A percentile compares a stretch with the other conserved stretches of the same genome.
Evolutionary conservation across 345 rosid genomes (phyloP).

Genomic region (Rhizophora mangle): DNA sequence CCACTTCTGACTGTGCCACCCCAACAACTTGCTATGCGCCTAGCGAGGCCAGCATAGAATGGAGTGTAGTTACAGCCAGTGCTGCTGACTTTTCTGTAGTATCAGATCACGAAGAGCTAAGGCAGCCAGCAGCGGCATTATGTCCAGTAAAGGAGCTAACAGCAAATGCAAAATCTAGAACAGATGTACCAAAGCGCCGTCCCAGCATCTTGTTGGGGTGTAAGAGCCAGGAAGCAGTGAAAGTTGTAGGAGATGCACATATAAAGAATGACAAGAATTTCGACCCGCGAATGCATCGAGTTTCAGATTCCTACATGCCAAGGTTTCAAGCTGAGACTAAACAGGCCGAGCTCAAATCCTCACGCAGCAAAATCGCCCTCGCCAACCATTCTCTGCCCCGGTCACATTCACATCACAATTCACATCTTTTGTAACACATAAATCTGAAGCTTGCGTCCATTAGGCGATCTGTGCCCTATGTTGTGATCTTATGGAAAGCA

Average conservation of each 20-base stretch:
- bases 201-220: conserved; percentile 55
- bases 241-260: conserved; percentile 57
- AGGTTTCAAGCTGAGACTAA: conserved; percentile 47
- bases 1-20: conserved; percentile 42
- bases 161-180: conserved; percentile 21
- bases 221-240: conserved; percentile 64
- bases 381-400: conserved; percentile 35
- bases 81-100: conserved; percentile 62
- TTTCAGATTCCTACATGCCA: conserved; percentile 27
- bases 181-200: conserved; percentile 35
- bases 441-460: background rate
- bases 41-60: conserved; percentile 84
- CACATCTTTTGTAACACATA: conserved; percentile 29
- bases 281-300: conserved; percentile 19
- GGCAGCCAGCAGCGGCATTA: conserved; percentile 22
- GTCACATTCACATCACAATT: conserved; percentile 31
- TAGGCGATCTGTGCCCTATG: too few relatives aligned
- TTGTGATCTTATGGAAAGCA: too few relatives aligned
- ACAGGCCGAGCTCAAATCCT: conserved; percentile 31
- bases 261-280: conserved; percentile 33
- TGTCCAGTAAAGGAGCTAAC: conserved; percentile 29
- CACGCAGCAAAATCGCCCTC: conserved; percentile 25
- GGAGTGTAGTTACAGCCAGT: conserved; percentile 90
- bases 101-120: conserved; percentile 57
- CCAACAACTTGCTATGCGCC: conserved; percentile 68